Percentiles rank a stretch among this genome's conserved stretches.
Evolutionary conservation across 495 filamentous ascomycete species (phyloP).

Genomic region (Hypoxylon intermedium): DNA sequence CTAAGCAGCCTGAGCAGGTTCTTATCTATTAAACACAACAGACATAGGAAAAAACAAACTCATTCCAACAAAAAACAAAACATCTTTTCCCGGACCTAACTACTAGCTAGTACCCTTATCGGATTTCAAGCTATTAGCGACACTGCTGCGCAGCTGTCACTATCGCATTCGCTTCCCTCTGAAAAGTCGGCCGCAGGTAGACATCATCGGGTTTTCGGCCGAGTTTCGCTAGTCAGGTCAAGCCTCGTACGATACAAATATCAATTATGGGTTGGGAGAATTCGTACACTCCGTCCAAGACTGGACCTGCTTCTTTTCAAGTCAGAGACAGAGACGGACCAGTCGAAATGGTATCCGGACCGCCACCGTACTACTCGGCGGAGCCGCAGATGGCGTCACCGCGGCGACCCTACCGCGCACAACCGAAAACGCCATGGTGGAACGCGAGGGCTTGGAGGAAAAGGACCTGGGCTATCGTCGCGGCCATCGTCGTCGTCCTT

Average conservation of each 20-base stretch:
- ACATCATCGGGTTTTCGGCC: constrained; percentile 10
- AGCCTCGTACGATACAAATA: constrained; percentile 1
- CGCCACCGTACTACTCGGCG: constrained; percentile 31
- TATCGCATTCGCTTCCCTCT: constrained; percentile 12
- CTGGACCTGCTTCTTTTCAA: constrained; percentile 36
- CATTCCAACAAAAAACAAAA: constrained; percentile 3
- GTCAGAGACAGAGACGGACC: constrained; percentile 29
- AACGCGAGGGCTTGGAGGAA: constrained; percentile 60
- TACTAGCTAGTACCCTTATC: constrained; percentile 1
- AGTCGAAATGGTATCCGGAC: constrained; percentile 32
- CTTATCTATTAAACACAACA: background rate
- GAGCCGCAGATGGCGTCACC: constrained; percentile 15
- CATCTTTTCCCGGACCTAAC: background rate
- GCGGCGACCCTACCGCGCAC: constrained; percentile 6
- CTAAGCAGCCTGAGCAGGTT: background rate
- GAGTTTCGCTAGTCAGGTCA: constrained; percentile 8
- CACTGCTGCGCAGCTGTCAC: constrained; percentile 18
- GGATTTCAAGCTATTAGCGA: constrained; percentile 16
- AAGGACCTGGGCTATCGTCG: constrained; percentile 52
- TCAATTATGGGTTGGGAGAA: constrained; percentile 42
- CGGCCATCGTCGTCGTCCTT: constrained; percentile 47
- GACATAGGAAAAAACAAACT: background rate
- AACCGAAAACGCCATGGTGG: constrained; percentile 46
- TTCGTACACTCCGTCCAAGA: constrained; percentile 10
- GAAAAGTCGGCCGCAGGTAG: constrained; percentile 12